phyloP scores from a whole-genome alignment of 805 yeast genomes.

The Metschnikowia aberdeeniae region DNA sequence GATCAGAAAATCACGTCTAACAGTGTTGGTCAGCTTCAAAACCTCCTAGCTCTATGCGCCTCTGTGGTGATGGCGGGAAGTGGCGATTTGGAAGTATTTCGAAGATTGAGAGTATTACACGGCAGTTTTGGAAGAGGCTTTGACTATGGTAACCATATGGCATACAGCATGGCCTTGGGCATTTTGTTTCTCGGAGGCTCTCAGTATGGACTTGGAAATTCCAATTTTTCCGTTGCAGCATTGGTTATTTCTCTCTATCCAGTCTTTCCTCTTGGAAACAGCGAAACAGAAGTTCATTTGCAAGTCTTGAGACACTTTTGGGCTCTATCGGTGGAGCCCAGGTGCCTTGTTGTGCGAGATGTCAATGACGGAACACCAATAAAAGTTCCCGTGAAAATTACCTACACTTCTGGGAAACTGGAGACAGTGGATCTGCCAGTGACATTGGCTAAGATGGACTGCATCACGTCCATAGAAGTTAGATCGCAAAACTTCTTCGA shows the following conservation, averaged over 20 bases:
- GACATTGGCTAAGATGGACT: slow-evolving; percentile 56
- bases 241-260: slow-evolving; percentile 79
- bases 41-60: slow-evolving; percentile 56
- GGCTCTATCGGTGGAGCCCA: slow-evolving; percentile 76
- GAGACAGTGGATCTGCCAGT: slow-evolving; percentile 53
- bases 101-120: slow-evolving; percentile 68
- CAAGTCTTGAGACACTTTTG: slow-evolving; percentile 89
- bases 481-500: slow-evolving; percentile 49
- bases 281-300: slow-evolving; percentile 55
- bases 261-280: slow-evolving; percentile 47
- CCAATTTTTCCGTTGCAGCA: slow-evolving; percentile 62
- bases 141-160: slow-evolving; percentile 70
- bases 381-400: slow-evolving; percentile 41
- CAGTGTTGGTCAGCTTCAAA: slow-evolving; percentile 53
- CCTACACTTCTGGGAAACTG: slow-evolving; percentile 34
- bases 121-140: slow-evolving; percentile 47
- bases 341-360: slow-evolving; percentile 78
- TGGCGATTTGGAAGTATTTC: slow-evolving; percentile 77
- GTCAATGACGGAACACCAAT: slow-evolving; percentile 56
- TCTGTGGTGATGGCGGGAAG: slow-evolving; percentile 85
- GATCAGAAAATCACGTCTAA: slow-evolving; percentile 55
- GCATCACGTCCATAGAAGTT: slow-evolving; percentile 47
- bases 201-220: slow-evolving; percentile 70
- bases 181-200: slow-evolving; percentile 90
- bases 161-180: slow-evolving; percentile 79